Evolutionary conservation across 495 filamentous ascomycete species (phyloP).

Genomic region (Pyrenopolyporus hunteri): DNA sequence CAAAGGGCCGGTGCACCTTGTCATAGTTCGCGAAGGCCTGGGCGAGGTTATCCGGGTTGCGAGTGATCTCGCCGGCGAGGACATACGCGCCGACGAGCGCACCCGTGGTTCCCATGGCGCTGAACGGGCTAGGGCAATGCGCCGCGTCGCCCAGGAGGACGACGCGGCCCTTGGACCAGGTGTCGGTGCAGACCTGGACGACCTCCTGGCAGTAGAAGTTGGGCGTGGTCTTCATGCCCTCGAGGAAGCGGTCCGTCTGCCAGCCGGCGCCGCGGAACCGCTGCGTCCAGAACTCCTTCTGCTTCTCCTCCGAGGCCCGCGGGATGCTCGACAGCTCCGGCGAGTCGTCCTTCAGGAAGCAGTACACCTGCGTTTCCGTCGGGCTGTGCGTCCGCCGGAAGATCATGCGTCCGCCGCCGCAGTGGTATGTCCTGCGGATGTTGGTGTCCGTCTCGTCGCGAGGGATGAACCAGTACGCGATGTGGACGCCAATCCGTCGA

Average conservation of each 20-base stretch:
- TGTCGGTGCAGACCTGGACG: constrained; percentile 45
- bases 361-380: constrained; percentile 46
- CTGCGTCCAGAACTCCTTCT: constrained; percentile 50
- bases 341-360: constrained; percentile 36
- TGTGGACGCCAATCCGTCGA: constrained; percentile 15
- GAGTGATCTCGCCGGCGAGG: constrained; percentile 34
- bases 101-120: constrained; percentile 37
- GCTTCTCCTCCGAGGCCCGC: constrained; percentile 21
- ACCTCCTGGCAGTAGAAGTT: constrained; percentile 52
- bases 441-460: constrained; percentile 20
- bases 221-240: constrained; percentile 42
- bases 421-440: constrained; percentile 32
- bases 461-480: constrained; percentile 35
- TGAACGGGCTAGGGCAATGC: constrained; percentile 49
- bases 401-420: constrained; percentile 40
- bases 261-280: constrained; percentile 54
- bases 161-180: constrained; percentile 54
- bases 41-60: constrained; percentile 13
- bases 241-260: constrained; percentile 49
- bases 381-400: constrained; percentile 47
- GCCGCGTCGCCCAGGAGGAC: constrained; percentile 63
- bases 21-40: constrained; percentile 32
- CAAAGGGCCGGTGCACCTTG: constrained; percentile 26
- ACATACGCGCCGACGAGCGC: constrained; percentile 38
- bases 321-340: constrained; percentile 35